Conservation (phyloP, 2,329 filamentous ascomycete species). For the Acarospora socialis region DNA sequence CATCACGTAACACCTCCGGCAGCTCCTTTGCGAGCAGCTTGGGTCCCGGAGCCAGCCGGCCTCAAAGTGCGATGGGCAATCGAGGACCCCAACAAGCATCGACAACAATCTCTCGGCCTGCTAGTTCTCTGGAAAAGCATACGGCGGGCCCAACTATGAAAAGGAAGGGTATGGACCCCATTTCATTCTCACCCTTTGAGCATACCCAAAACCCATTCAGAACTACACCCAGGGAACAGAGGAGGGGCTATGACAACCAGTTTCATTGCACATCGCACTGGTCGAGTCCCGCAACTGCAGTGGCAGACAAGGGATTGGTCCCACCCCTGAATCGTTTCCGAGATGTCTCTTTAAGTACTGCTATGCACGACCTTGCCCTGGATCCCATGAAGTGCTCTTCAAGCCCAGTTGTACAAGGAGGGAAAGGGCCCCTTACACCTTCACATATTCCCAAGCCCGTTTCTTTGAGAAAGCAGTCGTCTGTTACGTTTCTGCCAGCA, state of each 20-base stretch:
- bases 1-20: slow-evolving; percentile 29
- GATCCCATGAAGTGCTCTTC: slow-evolving; percentile 13
- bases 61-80: slow-evolving; percentile 39
- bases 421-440: slow-evolving; percentile 21
- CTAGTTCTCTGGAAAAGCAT: slow-evolving; percentile 27
- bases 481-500: slow-evolving; percentile 21
- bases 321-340: slow-evolving; percentile 15
- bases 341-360: slow-evolving; percentile 25
- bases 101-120: slow-evolving; percentile 27
- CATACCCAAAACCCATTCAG: slow-evolving; percentile 10
- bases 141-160: slow-evolving; percentile 27
- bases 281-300: slow-evolving; percentile 18
- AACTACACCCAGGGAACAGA: slow-evolving; percentile 8
- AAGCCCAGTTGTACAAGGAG: slow-evolving; percentile 14
- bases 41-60: slow-evolving; percentile 37
- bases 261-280: slow-evolving; percentile 16
- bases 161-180: slow-evolving; percentile 38
- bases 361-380: slow-evolving; percentile 22
- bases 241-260: slow-evolving; percentile 17
- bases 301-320: slow-evolving; percentile 10
- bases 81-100: slow-evolving; percentile 33
- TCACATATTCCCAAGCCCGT: slow-evolving; percentile 22
- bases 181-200: slow-evolving; percentile 18
- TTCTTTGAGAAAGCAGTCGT: slow-evolving; percentile 15
- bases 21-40: slow-evolving; percentile 44